Evolutionary conservation across 225 moss, liverwort and hornwort genomes (phyloP), one percentile per base, ranked within the genome.

Genomic region (Asterella californica): DNA sequence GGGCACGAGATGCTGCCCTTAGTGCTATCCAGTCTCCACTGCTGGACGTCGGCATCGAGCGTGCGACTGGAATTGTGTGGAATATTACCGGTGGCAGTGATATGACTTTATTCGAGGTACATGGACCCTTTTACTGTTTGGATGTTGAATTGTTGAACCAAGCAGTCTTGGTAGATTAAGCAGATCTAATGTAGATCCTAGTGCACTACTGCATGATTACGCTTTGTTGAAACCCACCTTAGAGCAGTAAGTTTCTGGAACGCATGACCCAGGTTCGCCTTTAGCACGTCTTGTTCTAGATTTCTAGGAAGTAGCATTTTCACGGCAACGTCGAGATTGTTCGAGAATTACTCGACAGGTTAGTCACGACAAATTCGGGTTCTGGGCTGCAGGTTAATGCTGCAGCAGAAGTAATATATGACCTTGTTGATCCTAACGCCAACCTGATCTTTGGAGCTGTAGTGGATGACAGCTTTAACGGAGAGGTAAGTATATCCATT

Each of bases 21-120:
- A 94, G 94, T 89, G 96, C 96, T 34, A 96, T 96, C 27, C 96
- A 96, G 86, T 96, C 96, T 70, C 96, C 96, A 55, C 82, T 96
- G 72, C 86, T 96, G 76, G 96, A 96, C 85, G 92, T 92, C 78
- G 96, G 96, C 49, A 96, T 96, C 79, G 96, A 96, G 74, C 94
- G 94, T 85, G 96, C 96, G 60, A 96, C 96, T 65, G 96, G 96
- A 61, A 96, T 96, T 72, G 96, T 96, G 33, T 96, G 96, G 96
- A 96, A 96, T 81, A 96, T 96, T 62, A 96, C 96, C 15, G 96
- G 96, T 19, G 96, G 96, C 74, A 94, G 91, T 83, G 94, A 96
- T 54, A 96, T 96, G 96, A 96, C 96, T 11, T 87, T 96, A 45
- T 94, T 91, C 84, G 96, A 96, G 94, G 96, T 96, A 15, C 15